Conservation (phyloP, 2,329 filamentous ascomycete genomes). For the Diaporthe sp. region DNA sequence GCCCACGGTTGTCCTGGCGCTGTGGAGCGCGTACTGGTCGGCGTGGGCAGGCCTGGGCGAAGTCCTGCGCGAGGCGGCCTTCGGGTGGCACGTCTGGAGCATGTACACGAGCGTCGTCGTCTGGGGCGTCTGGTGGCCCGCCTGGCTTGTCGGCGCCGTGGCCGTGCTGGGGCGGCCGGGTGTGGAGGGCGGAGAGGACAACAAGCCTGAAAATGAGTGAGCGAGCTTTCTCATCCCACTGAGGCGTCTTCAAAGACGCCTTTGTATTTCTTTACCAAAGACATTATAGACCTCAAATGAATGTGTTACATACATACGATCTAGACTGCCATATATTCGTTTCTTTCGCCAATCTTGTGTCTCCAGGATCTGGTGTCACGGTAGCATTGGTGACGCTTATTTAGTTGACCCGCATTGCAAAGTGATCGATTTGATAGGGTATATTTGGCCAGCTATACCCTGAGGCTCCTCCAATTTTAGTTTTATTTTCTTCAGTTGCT, state of each 20-base stretch:
- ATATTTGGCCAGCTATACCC: background rate
- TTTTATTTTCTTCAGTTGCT: no score
- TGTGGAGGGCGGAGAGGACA: constrained; percentile 27
- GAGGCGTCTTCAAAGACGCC: no score
- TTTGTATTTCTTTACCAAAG: background rate
- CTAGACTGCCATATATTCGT: background rate
- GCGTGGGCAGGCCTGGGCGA: constrained; percentile 54
- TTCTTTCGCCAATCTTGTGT: background rate
- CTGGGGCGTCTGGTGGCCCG: constrained; percentile 97
- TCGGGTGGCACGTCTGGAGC: constrained; percentile 90
- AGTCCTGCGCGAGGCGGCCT: constrained; percentile 78
- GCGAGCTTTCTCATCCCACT: background rate
- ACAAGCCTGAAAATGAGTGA: background rate
- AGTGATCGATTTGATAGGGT: no score
- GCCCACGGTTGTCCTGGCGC: constrained; percentile 67
- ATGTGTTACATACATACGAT: background rate
- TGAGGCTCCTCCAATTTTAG: no score
- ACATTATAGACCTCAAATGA: background rate
- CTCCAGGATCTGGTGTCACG: background rate
- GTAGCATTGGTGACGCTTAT: no score
- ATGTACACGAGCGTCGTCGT: constrained; percentile 89
- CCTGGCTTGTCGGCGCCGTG: constrained; percentile 78
- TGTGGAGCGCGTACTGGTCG: constrained; percentile 53
- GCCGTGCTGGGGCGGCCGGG: constrained; percentile 58
- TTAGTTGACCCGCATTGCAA: no score